Evolutionary conservation across 1,284 basidiomycete species (phyloP).

Genomic region (Phellinidium pouzarii): DNA sequence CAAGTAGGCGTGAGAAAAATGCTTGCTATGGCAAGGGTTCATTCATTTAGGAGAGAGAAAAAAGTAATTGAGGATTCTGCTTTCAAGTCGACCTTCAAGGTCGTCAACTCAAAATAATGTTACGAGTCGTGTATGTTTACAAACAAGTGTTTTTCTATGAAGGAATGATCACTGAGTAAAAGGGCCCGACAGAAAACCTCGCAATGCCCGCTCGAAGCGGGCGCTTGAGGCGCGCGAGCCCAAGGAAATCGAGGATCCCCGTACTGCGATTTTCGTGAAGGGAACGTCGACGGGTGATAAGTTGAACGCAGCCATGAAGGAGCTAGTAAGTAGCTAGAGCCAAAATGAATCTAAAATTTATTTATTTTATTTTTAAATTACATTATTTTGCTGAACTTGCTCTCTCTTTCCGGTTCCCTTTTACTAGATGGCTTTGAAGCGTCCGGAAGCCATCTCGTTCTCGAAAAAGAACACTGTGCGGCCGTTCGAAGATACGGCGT

Average conservation of each 20-base stretch:
- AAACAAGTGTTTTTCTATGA: neutral
- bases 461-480: slow-evolving; percentile 91
- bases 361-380: neutral
- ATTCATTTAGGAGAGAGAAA: no score
- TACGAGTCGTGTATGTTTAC: slow-evolving; percentile 12
- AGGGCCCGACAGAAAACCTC: slow-evolving; percentile 68
- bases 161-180: neutral
- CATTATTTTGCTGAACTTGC: neutral
- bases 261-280: slow-evolving; percentile 84
- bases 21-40: no score
- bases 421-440: slow-evolving; percentile 81
- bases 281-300: slow-evolving; percentile 82
- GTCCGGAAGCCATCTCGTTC: slow-evolving; percentile 86
- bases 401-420: neutral
- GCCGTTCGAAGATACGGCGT: slow-evolving; percentile 84
- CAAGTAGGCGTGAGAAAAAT: no score
- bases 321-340: slow-evolving; percentile 56
- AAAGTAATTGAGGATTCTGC: neutral
- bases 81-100: neutral
- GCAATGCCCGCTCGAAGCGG: slow-evolving; percentile 96
- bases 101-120: slow-evolving; percentile 3
- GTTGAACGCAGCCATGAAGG: slow-evolving; percentile 79
- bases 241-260: slow-evolving; percentile 83
- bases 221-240: slow-evolving; percentile 83
- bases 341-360: neutral